Percentiles rank a stretch among this genome's conserved stretches.
These are phyloP conservation scores for Chlorophyllum brunneum DNA, from an alignment of 768 basidiomycete species.

Conservation along the genomic window DNA sequence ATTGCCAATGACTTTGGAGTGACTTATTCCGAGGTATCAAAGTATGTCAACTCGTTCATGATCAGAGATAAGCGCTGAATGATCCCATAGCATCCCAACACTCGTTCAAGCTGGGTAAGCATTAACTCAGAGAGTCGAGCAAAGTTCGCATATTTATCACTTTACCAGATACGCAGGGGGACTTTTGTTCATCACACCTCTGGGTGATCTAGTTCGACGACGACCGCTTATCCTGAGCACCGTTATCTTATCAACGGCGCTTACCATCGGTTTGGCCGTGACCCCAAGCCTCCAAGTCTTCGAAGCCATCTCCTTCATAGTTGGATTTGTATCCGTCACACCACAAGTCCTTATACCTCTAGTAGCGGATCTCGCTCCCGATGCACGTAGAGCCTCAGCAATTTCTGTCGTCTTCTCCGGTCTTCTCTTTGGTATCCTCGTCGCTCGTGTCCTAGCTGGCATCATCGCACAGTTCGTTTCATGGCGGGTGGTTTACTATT, in stretches of 20 bases:
- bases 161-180: slow-evolving; percentile 77
- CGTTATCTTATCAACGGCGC: slow-evolving; percentile 44
- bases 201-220: slow-evolving; percentile 80
- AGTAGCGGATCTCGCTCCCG: slow-evolving; percentile 80
- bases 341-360: slow-evolving; percentile 76
- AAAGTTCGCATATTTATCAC: too few species aligned
- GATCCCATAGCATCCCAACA: slow-evolving; percentile 51
- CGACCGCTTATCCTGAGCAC: slow-evolving; percentile 65
- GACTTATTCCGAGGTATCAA: slow-evolving; percentile 32
- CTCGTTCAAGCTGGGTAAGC: slow-evolving; percentile 64
- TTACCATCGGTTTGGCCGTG: slow-evolving; percentile 71
- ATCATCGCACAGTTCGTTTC: slow-evolving; percentile 67
- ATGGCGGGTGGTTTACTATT: slow-evolving; percentile 77
- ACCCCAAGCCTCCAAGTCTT: slow-evolving; percentile 58
- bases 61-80: background rate
- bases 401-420: slow-evolving; percentile 70
- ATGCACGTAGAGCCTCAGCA: slow-evolving; percentile 66
- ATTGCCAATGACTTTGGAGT: slow-evolving; percentile 30
- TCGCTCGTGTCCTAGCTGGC: slow-evolving; percentile 72
- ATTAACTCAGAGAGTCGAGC: too few species aligned
- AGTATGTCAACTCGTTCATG: background rate
- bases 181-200: slow-evolving; percentile 70
- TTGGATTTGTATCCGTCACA: slow-evolving; percentile 68
- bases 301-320: slow-evolving; percentile 64
- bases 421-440: slow-evolving; percentile 67